Percentiles rank a stretch among this genome's conserved stretches.
Conservation (phyloP, 257 asterid species). For the Nicotiana tomentosiformis region DNA sequence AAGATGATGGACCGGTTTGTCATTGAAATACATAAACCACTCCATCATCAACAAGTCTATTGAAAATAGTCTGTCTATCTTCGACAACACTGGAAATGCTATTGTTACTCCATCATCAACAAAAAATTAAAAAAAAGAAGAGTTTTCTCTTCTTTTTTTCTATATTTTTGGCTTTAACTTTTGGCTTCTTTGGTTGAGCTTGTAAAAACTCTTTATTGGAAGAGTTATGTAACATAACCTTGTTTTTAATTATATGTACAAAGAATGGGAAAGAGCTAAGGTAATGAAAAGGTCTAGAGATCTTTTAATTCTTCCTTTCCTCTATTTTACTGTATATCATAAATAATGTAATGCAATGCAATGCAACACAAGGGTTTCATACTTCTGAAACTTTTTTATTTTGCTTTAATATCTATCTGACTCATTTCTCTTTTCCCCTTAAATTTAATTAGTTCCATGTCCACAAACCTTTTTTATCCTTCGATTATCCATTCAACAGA, state of each 20-base stretch:
- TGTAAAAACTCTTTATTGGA: neutral
- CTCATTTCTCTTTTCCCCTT: neutral
- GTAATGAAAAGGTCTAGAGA: neutral
- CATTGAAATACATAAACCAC: conserved; percentile 16
- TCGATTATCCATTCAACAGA: neutral
- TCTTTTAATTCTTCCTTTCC: neutral
- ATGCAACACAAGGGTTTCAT: neutral
- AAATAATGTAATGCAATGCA: conserved; percentile 1
- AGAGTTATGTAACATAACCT: conserved; percentile 1
- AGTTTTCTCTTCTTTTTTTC: too few relatives aligned
- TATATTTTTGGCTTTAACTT: neutral
- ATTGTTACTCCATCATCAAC: too few relatives aligned
- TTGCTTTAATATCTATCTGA: neutral
- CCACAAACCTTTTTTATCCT: neutral
- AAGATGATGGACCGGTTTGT: conserved; percentile 32
- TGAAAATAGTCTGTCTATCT: too few relatives aligned
- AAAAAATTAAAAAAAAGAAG: too few relatives aligned
- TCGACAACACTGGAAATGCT: too few relatives aligned
- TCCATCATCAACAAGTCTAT: too few relatives aligned
- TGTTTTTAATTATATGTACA: neutral
- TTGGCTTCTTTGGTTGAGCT: neutral
- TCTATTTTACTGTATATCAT: neutral
- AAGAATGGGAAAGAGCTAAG: neutral
- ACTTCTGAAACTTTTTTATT: neutral
- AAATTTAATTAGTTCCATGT: neutral